phyloP scores from a whole-genome alignment of 371 early-diverging fungal species.

The Phascolomyces articulosus region DNA sequence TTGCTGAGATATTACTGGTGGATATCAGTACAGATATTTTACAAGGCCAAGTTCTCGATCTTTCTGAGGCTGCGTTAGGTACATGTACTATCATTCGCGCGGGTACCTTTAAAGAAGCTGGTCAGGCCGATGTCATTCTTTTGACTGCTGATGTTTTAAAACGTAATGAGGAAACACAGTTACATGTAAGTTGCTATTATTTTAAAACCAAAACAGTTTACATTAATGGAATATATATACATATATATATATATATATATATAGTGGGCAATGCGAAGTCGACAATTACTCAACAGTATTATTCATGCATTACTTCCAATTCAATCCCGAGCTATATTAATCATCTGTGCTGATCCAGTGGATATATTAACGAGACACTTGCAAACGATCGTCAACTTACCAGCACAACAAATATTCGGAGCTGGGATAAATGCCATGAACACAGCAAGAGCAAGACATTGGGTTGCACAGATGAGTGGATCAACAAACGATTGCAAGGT shows the following conservation, averaged over 20 bases:
- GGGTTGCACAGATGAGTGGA: conserved; percentile 52
- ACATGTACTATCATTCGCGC: conserved; percentile 55
- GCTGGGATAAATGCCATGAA: conserved; percentile 74
- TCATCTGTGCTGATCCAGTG: conserved; percentile 80
- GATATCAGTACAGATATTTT: conserved; percentile 63
- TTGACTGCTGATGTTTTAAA: conserved; percentile 26
- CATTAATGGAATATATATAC: too few species aligned
- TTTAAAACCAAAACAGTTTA: too few species aligned
- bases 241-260: too few species aligned
- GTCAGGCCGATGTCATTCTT: conserved; percentile 25
- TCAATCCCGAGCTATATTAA: conserved; percentile 60
- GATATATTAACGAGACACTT: conserved; percentile 78
- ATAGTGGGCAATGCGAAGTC: conserved; percentile 72
- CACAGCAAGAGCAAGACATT: conserved; percentile 63
- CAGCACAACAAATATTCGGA: conserved; percentile 78
- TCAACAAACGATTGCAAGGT: conserved; percentile 10
- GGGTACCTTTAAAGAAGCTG: conserved; percentile 66
- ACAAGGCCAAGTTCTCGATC: conserved; percentile 75
- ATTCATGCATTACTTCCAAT: conserved; percentile 69
- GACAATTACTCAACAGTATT: conserved; percentile 66
- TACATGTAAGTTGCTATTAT: conserved; percentile 1
- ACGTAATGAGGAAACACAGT: conserved; percentile 26
- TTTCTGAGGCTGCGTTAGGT: conserved; percentile 68
- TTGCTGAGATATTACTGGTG: conserved; percentile 66
- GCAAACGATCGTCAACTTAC: conserved; percentile 69